Conservation (phyloP, 805 yeast species). For the Cephaloascus fragrans region DNA sequence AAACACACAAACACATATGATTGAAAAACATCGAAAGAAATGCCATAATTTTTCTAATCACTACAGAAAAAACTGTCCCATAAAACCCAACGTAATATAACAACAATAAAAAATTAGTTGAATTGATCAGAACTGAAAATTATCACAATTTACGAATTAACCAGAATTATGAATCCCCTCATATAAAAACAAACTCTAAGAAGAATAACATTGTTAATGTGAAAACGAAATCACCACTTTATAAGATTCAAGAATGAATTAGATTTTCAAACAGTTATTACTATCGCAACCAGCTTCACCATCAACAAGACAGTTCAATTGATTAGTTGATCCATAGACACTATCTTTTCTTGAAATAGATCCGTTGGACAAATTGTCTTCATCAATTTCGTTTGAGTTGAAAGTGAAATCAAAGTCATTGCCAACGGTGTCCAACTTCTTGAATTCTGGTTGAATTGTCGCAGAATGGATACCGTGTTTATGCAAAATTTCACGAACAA, state of each 20-base stretch:
- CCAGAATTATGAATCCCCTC: no score
- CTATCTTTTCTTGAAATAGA: conserved; percentile 7
- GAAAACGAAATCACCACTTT: not conserved
- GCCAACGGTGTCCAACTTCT: conserved; percentile 9
- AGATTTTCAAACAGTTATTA: conserved; percentile 23
- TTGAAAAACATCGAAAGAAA: no score
- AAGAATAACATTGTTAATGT: no score
- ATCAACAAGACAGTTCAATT: conserved; percentile 34
- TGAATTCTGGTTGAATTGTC: conserved; percentile 93
- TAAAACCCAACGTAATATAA: no score
- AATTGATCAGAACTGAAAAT: no score
- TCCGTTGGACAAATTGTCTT: conserved; percentile 4
- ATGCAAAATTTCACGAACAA: conserved; percentile 72
- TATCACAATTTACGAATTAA: no score
- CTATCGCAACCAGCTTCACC: conserved; percentile 44
- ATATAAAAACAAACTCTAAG: no score
- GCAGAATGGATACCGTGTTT: conserved; percentile 84
- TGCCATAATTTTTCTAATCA: no score
- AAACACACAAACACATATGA: no score
- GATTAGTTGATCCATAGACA: conserved; percentile 16
- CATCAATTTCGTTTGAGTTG: conserved; percentile 4
- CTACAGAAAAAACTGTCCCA: no score
- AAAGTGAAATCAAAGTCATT: not conserved
- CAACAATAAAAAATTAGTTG: no score
- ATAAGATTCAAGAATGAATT: not conserved